phyloP scores from a whole-genome alignment of 352 stramenopile genomes.

The Pythium phragmiticola region DNA sequence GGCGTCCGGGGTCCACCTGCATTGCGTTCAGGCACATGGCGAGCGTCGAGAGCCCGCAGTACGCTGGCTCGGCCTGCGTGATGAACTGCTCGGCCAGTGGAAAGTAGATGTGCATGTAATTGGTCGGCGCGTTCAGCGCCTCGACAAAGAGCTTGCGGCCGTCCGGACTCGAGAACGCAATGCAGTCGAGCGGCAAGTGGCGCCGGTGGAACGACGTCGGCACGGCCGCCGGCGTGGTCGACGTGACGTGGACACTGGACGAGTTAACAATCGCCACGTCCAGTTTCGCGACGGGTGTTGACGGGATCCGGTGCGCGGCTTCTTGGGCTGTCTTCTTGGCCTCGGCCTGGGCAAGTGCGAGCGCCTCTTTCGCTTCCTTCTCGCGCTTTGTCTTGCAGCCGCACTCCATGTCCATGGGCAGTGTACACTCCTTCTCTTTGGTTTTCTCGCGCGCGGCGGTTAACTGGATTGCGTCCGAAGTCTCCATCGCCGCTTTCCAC shows the following conservation, averaged over 20 bases:
- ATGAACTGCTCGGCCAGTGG: slow-evolving; percentile 88
- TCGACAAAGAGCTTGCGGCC: slow-evolving; percentile 86
- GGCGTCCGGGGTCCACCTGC: slow-evolving; percentile 66
- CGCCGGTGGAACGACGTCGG: slow-evolving; percentile 82
- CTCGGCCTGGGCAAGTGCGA: slow-evolving; percentile 17
- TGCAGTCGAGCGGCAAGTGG: slow-evolving; percentile 71
- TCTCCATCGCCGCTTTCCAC: slow-evolving; percentile 27
- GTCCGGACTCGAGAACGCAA: slow-evolving; percentile 80
- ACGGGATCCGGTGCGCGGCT: slow-evolving; percentile 46
- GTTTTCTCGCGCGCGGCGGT: background rate
- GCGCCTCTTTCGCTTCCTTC: slow-evolving; percentile 23
- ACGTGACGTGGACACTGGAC: slow-evolving; percentile 7
- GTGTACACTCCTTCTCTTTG: slow-evolving; percentile 21
- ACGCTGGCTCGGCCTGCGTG: slow-evolving; percentile 91
- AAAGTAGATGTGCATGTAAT: slow-evolving; percentile 93
- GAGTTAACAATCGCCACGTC: slow-evolving; percentile 18
- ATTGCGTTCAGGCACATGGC: slow-evolving; percentile 83
- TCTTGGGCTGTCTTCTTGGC: slow-evolving; percentile 19
- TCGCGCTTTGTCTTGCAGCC: slow-evolving; percentile 31
- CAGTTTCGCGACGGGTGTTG: background rate
- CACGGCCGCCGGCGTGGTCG: slow-evolving; percentile 32
- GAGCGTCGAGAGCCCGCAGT: slow-evolving; percentile 84
- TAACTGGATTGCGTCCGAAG: slow-evolving; percentile 19
- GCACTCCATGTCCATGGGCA: slow-evolving; percentile 32
- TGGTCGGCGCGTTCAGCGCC: slow-evolving; percentile 39